Conservation (phyloP, 768 basidiomycete species). For the Kwoniella pini region DNA sequence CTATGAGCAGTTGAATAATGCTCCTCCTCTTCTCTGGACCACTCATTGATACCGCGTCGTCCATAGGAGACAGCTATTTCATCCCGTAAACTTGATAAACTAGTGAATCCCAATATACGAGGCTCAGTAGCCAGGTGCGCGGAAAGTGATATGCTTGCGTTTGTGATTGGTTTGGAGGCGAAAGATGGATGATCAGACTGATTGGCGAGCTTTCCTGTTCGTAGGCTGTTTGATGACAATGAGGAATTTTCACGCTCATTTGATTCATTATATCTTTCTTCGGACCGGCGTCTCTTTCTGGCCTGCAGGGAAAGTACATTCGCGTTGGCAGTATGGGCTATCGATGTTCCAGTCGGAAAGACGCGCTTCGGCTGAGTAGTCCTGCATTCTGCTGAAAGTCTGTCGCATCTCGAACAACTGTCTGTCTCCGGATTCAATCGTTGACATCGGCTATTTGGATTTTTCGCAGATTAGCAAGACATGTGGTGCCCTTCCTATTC, state of each 20-base stretch:
- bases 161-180: background rate
- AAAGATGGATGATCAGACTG: background rate
- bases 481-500: background rate
- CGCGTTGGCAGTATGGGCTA: too few species aligned
- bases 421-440: background rate
- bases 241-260: too few species aligned
- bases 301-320: too few species aligned
- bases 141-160: background rate
- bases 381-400: background rate
- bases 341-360: too few species aligned
- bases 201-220: too few species aligned
- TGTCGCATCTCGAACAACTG: background rate
- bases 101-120: background rate
- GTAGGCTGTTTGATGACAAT: too few species aligned
- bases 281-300: too few species aligned
- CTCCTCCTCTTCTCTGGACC: too few species aligned
- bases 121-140: conserved; percentile 2
- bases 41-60: background rate
- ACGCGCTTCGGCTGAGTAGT: background rate
- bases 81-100: background rate
- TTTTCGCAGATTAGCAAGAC: background rate
- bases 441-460: conserved; percentile 1
- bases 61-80: conserved; percentile 1
- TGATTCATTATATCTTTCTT: too few species aligned
- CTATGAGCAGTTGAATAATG: too few species aligned